phyloP scores from a whole-genome alignment of 768 basidiomycete species.

The Pulveroboletus sp. region DNA sequence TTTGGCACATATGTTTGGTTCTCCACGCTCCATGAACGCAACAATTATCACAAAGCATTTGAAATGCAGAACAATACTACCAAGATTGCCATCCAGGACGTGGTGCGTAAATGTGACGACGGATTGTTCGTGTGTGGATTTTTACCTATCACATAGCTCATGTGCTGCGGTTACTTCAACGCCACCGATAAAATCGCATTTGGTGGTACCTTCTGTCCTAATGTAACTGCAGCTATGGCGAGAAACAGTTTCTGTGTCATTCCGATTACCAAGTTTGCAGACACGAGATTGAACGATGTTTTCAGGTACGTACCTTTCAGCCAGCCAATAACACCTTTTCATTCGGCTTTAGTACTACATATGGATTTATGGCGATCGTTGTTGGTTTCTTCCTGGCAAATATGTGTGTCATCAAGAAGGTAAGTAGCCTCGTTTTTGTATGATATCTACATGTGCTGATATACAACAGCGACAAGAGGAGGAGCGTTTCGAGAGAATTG shows the following conservation, averaged over 20 bases:
- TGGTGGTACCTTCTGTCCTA: slow-evolving; percentile 58
- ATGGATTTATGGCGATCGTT: slow-evolving; percentile 82
- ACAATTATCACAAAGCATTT: slow-evolving; percentile 62
- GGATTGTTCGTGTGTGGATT: neutral
- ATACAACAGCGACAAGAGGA: slow-evolving; percentile 62
- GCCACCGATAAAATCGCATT: slow-evolving; percentile 54
- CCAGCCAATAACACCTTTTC: neutral
- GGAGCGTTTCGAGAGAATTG: slow-evolving; percentile 85
- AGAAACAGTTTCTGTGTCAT: slow-evolving; percentile 62
- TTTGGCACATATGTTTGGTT: slow-evolving; percentile 79
- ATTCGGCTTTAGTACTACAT: slow-evolving; percentile 45
- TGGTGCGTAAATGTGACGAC: slow-evolving; percentile 39
- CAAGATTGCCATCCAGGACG: slow-evolving; percentile 63
- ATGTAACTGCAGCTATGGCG: slow-evolving; percentile 34
- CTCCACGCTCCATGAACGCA: slow-evolving; percentile 67
- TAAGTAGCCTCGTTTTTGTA: slow-evolving; percentile 17
- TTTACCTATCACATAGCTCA: slow-evolving; percentile 44
- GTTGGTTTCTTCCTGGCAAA: slow-evolving; percentile 72
- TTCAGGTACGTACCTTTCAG: slow-evolving; percentile 60
- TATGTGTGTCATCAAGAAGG: slow-evolving; percentile 82
- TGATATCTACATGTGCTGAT: slow-evolving; percentile 2
- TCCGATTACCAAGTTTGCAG: slow-evolving; percentile 62
- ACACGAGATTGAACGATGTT: slow-evolving; percentile 69
- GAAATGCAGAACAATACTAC: slow-evolving; percentile 38
- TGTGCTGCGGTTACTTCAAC: slow-evolving; percentile 84